Evolutionary conservation across 1,284 basidiomycete genomes (phyloP), one percentile per base, ranked within the genome.

Genomic region (Trametes versicolor): DNA sequence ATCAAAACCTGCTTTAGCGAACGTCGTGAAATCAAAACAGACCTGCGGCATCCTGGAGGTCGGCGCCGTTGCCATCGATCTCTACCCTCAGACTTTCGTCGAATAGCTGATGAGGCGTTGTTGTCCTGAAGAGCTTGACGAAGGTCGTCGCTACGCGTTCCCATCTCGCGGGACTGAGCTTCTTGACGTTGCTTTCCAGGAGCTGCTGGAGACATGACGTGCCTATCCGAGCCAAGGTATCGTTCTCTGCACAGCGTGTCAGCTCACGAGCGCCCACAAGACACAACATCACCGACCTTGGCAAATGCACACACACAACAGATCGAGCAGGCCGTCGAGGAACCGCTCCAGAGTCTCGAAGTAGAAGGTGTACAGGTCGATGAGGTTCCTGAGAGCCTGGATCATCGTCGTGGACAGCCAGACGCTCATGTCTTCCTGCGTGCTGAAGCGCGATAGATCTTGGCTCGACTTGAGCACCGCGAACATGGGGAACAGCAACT

Each of bases 401-500:
- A 99, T 99, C 92, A 99, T 97, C 1, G 98, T 99, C 9, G 98
- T 99, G 49, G 96, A 98, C 53, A 99, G 81, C 98, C 98, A 99
- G 17, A 99, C 97, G 73, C 96, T 98, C 96, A 99, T 98, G 73
- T 99, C 98, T 76, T 99, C 98, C 74, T 98, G 95, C 2, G 95
- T 97, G 75, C 86, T 94, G 83, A 99, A 99, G 32, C 96, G 88
- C 17, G 94, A 94, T 37, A 99, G 80, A 76, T 98, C 97, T 81
- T 90, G 92, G 71, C 88, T 93, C 17, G 94, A 96, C 72, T 95
- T 95, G 64, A 99, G 84, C 54, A 99, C 96, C 4, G 96, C 93
- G 76, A 99, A 99, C 73, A 99, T 99, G 1, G 98, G 98, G 88
- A 99, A 99, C 55, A 99, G 85, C 53, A 99, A 87, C 77, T 99